Percentiles rank a stretch among this genome's conserved stretches.
Evolutionary conservation across 2,329 filamentous ascomycete species (phyloP).

Genomic region (Aspergillus bombycis): DNA sequence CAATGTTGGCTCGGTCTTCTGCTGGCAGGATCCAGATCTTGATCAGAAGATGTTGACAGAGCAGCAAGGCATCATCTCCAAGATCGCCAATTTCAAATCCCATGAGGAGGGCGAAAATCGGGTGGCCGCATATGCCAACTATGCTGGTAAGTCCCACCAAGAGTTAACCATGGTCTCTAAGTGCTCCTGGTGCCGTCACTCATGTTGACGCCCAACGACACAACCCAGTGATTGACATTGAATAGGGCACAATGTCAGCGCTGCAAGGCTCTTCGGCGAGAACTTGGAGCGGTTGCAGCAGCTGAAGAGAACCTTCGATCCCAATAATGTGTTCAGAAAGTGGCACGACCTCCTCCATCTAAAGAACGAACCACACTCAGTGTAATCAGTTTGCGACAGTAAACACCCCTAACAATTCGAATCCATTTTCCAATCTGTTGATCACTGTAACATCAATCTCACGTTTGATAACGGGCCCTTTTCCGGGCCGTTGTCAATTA

Average conservation of each 20-base stretch:
- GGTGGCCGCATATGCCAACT: constrained; percentile 8
- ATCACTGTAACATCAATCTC: neutral
- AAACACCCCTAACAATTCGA: too few relatives aligned
- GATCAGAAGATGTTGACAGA: constrained; percentile 6
- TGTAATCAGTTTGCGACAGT: neutral
- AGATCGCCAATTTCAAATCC: neutral
- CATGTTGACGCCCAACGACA: neutral
- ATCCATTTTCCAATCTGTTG: too few relatives aligned
- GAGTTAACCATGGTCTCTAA: neutral
- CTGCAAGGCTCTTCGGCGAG: constrained; percentile 4
- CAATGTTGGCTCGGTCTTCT: constrained; percentile 10
- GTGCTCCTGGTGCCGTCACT: neutral
- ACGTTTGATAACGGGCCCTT: neutral
- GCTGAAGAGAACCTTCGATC: constrained; percentile 13
- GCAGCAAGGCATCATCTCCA: neutral
- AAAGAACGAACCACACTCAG: neutral
- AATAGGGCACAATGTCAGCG: constrained; percentile 12
- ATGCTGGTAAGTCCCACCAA: constrained; percentile 10
- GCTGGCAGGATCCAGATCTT: constrained; percentile 11
- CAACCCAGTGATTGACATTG: neutral
- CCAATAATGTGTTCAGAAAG: constrained; percentile 13
- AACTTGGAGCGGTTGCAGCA: constrained; percentile 12
- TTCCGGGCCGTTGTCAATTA: too few relatives aligned
- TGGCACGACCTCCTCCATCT: constrained; percentile 9
- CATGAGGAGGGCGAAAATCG: neutral